Evolutionary conservation across 2,329 filamentous ascomycete species (phyloP).

Genomic region (Hypocreales sp.): DNA sequence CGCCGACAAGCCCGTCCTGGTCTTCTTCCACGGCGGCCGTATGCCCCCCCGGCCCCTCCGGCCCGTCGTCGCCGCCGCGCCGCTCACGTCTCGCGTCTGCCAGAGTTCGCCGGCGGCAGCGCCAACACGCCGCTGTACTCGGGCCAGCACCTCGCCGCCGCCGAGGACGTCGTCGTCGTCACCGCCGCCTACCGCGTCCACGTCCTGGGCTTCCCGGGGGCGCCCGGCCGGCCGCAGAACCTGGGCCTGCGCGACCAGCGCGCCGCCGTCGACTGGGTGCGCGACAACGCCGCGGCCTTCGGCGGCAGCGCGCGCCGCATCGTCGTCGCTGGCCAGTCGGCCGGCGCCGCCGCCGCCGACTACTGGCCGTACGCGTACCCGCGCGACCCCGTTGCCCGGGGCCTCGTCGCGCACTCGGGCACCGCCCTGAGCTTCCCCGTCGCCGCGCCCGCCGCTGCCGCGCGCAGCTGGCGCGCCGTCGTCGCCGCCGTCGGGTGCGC

Average conservation of each 20-base stretch:
- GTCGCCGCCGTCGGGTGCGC: background rate
- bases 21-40: constrained; percentile 23
- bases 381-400: constrained; percentile 30
- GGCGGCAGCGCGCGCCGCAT: constrained; percentile 35
- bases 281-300: constrained; percentile 32
- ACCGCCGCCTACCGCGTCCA: constrained; percentile 30
- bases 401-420: constrained; percentile 28
- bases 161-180: constrained; percentile 28
- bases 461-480: constrained; percentile 11
- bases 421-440: constrained; percentile 25
- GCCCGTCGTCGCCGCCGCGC: background rate
- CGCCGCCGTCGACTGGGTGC: constrained; percentile 35
- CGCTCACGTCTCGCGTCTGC: background rate
- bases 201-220: constrained; percentile 25
- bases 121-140: constrained; percentile 17
- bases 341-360: constrained; percentile 35
- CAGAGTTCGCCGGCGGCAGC: background rate
- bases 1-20: constrained; percentile 18
- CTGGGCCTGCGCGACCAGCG: constrained; percentile 32
- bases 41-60: background rate
- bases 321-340: constrained; percentile 36
- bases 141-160: constrained; percentile 24
- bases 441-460: constrained; percentile 22
- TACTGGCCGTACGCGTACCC: constrained; percentile 32
- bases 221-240: constrained; percentile 10